Conservation (phyloP, 1,139 yeast species). For the Lodderomyces theae region DNA sequence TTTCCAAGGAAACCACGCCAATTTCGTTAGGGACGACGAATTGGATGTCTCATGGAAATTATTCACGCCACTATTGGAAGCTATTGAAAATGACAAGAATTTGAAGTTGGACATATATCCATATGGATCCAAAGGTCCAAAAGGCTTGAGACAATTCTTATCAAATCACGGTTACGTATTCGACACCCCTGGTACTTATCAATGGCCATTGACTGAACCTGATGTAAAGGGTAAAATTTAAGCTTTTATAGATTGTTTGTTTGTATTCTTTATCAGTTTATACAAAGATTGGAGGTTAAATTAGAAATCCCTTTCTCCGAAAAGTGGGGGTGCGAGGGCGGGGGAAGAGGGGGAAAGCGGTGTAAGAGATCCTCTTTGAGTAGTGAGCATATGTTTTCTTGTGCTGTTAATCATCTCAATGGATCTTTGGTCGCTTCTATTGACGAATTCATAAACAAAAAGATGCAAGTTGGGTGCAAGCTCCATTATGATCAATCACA, state of each 20-base stretch:
- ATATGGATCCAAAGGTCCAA: conserved; percentile 93
- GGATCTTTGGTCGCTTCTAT: conserved; percentile 22
- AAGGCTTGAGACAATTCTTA: conserved; percentile 58
- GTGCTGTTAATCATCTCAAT: too few species aligned
- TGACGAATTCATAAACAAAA: conserved; percentile 26
- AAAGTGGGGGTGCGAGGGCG: too few species aligned
- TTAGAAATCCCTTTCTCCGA: too few species aligned
- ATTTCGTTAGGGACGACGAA: conserved; percentile 97
- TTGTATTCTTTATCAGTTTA: too few species aligned
- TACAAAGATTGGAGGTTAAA: too few species aligned
- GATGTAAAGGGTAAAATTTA: conserved; percentile 27
- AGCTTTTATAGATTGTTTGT: neutral
- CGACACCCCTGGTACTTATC: conserved; percentile 58
- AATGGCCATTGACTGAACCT: conserved; percentile 82
- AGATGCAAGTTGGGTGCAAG: conserved; percentile 25
- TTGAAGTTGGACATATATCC: conserved; percentile 59
- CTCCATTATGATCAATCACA: conserved; percentile 34
- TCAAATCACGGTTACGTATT: conserved; percentile 67
- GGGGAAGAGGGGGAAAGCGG: too few species aligned
- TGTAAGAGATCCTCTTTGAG: too few species aligned
- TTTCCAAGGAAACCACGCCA: conserved; percentile 88
- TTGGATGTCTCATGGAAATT: conserved; percentile 89
- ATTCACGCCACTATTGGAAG: conserved; percentile 85
- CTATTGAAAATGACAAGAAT: conserved; percentile 72
- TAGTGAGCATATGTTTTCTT: too few species aligned